phyloP scores from a whole-genome alignment of 1,284 basidiomycete genomes.

The Puccinia polysora region DNA sequence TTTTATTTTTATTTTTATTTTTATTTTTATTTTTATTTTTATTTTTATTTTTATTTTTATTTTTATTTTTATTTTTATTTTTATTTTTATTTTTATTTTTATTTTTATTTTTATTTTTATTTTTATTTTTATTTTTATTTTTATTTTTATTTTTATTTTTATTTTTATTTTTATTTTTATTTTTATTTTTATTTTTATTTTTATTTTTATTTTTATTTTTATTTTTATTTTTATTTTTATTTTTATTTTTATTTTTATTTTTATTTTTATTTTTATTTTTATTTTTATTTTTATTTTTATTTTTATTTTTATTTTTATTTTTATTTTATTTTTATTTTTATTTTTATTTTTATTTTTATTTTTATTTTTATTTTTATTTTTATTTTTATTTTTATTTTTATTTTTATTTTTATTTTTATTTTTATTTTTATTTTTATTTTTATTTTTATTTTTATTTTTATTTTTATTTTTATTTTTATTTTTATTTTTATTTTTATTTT shows the following conservation, averaged over 20 bases:
- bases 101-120: neutral
- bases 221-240: neutral
- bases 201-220: neutral
- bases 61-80: neutral
- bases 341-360: no score
- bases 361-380: no score
- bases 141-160: neutral
- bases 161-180: neutral
- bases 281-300: neutral
- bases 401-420: no score
- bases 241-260: neutral
- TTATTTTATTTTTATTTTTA: neutral
- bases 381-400: no score
- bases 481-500: no score
- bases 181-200: neutral
- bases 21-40: neutral
- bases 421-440: no score
- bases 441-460: no score
- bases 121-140: neutral
- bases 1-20: slow-evolving; percentile 1
- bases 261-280: neutral
- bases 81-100: neutral
- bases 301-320: neutral
- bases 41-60: neutral
- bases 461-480: no score